Base-by-base conservation (phyloP, 371 early-diverging fungal genomes). In the Syncephalastrum contaminatum region DNA sequence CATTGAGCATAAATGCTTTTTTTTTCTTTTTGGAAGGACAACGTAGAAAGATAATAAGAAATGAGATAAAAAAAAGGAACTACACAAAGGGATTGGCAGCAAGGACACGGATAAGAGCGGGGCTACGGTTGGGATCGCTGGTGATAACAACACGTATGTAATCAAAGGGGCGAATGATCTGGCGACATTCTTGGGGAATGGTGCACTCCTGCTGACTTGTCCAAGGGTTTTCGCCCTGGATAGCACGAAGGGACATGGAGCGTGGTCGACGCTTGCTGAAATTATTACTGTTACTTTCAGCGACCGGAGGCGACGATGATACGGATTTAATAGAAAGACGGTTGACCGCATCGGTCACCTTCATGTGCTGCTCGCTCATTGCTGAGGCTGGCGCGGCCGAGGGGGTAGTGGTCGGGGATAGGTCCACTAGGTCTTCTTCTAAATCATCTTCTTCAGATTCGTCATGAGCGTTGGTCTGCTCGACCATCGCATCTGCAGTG, bases 41-140 rank as follows among this genome's bases (percentile, higher is more conserved):
- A 39, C 16, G 8, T 16, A 53, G 12, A 43, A 49, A 50, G 19
- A 27, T 21, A 56, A 43, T 27, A 30, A n/a, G 47, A n/a, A 30
- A 30, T 43, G 24, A 7, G 19, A 27, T 19, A 22, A 24, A 22
- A 24, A 22, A 18, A 19, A 21, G 25, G 43, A 36, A 36, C 20
- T 62, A 62, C 51, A 67, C 58, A 68, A 78, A 78, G 20, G 88
- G 88, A 63, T 88, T 83, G 45, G 82, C 79, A 14, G 88, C 83
- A 52, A 82, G 67, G 21, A 88, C 73, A 63, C 85, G 84, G 57
- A 87, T 81, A 47, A 86, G 75, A 24, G 88, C 87, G 6, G 89
- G 89, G 18, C 80, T 87, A 40, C 81, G 71, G 20, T 72, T 64
- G 14, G 83, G 78, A 53, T 87, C 82, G 4, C 82, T 80, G 1